phyloP scores from a whole-genome alignment of 75 land plant genomes.

The Larix kaempferi region DNA sequence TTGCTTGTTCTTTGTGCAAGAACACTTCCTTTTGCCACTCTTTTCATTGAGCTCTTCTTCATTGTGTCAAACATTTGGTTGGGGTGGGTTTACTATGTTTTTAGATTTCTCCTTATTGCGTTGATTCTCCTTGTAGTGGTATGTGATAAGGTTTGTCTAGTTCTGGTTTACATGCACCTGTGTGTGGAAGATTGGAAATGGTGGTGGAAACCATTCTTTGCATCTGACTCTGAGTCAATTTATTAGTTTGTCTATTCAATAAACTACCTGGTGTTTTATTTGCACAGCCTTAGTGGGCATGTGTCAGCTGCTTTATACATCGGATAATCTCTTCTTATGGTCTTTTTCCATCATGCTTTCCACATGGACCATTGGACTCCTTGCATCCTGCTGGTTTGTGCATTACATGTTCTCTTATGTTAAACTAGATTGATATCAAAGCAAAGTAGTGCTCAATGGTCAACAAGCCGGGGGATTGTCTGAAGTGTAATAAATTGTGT shows the following conservation, averaged over 20 bases:
- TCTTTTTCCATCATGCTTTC: conserved; percentile 47
- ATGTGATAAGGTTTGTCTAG: conserved; percentile 45
- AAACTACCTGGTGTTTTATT: conserved; percentile 54
- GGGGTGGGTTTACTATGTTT: conserved; percentile 57
- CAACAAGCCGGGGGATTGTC: neutral
- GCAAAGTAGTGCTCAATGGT: neutral
- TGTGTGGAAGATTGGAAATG: conserved; percentile 46
- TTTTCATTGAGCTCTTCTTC: conserved; percentile 63
- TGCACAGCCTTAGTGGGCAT: conserved; percentile 46
- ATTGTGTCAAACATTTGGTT: conserved; percentile 58
- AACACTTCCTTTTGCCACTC: conserved; percentile 51
- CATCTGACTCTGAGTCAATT: conserved; percentile 7
- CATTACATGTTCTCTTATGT: conserved; percentile 58
- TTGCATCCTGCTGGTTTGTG: conserved; percentile 50
- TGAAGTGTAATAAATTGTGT: neutral
- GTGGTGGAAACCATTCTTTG: neutral
- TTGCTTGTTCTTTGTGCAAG: conserved; percentile 52
- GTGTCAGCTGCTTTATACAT: conserved; percentile 41
- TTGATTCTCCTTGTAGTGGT: conserved; percentile 43
- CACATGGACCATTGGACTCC: conserved; percentile 45
- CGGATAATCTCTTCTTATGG: conserved; percentile 56
- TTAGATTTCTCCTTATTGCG: conserved; percentile 47
- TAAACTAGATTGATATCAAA: conserved; percentile 34
- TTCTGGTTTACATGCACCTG: conserved; percentile 32
- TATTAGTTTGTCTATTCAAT: conserved; percentile 50